These are phyloP conservation scores for Mycena olivaceomarginata DNA, from an alignment of 768 basidiomycete genomes.

Conservation along the genomic window DNA sequence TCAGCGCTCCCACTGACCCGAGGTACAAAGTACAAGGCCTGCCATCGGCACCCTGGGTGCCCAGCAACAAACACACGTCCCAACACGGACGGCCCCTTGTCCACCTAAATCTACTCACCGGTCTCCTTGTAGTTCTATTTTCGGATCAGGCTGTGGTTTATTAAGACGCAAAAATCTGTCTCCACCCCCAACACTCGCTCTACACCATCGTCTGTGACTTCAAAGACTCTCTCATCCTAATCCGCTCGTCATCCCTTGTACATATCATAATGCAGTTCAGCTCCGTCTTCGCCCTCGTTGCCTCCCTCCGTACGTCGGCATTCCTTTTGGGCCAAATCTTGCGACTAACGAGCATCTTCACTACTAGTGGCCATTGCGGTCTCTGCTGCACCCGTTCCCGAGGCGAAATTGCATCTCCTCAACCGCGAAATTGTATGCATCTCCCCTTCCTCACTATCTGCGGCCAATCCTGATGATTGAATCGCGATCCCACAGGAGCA, in stretches of 20 bases:
- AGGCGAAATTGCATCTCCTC: neutral
- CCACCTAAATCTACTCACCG: neutral
- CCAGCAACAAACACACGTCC: neutral
- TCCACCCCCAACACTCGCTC: neutral
- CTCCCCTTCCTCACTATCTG: neutral
- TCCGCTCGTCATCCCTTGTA: neutral
- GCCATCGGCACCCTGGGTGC: too few relatives aligned
- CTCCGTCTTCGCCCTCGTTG: slow-evolving; percentile 2
- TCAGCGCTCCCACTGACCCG: neutral
- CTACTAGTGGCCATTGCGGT: neutral
- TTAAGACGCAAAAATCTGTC: slow-evolving; percentile 5
- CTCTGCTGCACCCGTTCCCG: slow-evolving; percentile 28
- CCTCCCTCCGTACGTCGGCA: slow-evolving; percentile 15
- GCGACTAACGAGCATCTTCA: neutral
- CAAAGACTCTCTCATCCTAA: neutral
- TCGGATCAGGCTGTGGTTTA: neutral
- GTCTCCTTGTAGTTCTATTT: neutral
- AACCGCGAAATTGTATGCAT: slow-evolving; percentile 21
- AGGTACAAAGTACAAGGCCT: neutral
- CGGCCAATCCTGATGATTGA: neutral
- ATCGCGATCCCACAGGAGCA: neutral
- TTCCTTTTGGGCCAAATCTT: neutral
- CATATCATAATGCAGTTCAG: slow-evolving; percentile 24
- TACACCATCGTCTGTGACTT: neutral
- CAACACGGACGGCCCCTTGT: neutral